A percentile compares a stretch with the other conserved stretches of the same genome.
Evolutionary conservation across 164 flowering plant genomes (phyloP).

Genomic region (Santalum album): DNA sequence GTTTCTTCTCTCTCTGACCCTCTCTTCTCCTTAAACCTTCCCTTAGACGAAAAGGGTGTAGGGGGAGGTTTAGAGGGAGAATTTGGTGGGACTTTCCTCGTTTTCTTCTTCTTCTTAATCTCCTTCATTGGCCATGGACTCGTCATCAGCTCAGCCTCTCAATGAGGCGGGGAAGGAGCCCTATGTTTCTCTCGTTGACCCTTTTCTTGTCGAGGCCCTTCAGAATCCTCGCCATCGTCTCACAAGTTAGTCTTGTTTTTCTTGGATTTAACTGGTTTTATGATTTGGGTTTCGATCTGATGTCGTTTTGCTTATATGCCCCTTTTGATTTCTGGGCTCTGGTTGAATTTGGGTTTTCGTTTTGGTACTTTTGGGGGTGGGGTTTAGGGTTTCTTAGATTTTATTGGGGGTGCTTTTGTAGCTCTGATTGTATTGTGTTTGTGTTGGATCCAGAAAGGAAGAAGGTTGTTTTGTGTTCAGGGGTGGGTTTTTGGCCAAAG

Average conservation of each 20-base stretch:
- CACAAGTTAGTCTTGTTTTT: slow-evolving; percentile 41
- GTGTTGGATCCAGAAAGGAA: no score
- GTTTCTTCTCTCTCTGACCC: not conserved
- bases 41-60: no score
- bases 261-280: not conserved
- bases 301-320: not conserved
- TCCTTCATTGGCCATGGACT: not conserved
- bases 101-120: not conserved
- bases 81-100: not conserved
- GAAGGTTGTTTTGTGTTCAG: no score
- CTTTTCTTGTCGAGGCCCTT: slow-evolving; percentile 84
- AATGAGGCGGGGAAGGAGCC: slow-evolving; percentile 13
- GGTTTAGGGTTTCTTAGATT: not conserved
- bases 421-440: no score
- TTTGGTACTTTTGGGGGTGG: not conserved
- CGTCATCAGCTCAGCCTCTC: slow-evolving; percentile 9
- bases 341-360: not conserved
- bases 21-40: not conserved
- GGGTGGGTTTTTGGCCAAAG: no score
- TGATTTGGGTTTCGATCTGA: not conserved
- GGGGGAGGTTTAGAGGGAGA: not conserved
- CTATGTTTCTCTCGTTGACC: slow-evolving; percentile 45
- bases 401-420: no score
- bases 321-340: not conserved
- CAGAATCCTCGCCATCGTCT: slow-evolving; percentile 96